These are phyloP conservation scores for Polytrichum commune DNA, from an alignment of 225 moss, liverwort and hornwort species.

Conservation along the genomic window DNA sequence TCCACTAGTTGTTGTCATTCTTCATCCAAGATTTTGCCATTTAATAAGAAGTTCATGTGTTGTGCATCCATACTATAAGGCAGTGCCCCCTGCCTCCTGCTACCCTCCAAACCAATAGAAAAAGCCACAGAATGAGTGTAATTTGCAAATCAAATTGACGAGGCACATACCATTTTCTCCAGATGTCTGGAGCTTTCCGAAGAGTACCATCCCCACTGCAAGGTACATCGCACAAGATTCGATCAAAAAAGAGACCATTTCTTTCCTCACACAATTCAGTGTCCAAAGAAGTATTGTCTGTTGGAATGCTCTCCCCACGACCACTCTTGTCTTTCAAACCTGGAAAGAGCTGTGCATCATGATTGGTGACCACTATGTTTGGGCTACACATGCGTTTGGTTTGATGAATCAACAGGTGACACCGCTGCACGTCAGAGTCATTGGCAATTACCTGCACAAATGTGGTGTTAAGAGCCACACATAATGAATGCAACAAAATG, in stretches of 20 bases:
- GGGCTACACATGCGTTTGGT: constrained; percentile 98
- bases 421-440: constrained; percentile 87
- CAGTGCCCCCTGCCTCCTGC: too few species aligned
- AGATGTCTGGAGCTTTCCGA: constrained; percentile 88
- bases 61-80: too few species aligned
- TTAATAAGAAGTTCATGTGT: too few species aligned
- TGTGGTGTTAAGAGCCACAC: not conserved
- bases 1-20: too few species aligned
- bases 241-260: constrained; percentile 66
- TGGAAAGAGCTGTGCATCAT: constrained; percentile 92
- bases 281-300: constrained; percentile 13
- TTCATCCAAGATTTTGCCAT: too few species aligned
- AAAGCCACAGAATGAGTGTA: too few species aligned
- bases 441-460: constrained; percentile 77
- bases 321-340: constrained; percentile 57
- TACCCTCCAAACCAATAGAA: too few species aligned
- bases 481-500: not conserved
- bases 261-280: constrained; percentile 40
- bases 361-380: constrained; percentile 87
- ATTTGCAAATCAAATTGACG: not conserved
- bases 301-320: constrained; percentile 17
- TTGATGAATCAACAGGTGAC: constrained; percentile 90
- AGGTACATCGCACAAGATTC: constrained; percentile 85
- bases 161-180: constrained; percentile 79
- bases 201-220: constrained; percentile 98